phyloP scores from a whole-genome alignment of 768 basidiomycete species.

The Neoboletus brunneissimus region DNA sequence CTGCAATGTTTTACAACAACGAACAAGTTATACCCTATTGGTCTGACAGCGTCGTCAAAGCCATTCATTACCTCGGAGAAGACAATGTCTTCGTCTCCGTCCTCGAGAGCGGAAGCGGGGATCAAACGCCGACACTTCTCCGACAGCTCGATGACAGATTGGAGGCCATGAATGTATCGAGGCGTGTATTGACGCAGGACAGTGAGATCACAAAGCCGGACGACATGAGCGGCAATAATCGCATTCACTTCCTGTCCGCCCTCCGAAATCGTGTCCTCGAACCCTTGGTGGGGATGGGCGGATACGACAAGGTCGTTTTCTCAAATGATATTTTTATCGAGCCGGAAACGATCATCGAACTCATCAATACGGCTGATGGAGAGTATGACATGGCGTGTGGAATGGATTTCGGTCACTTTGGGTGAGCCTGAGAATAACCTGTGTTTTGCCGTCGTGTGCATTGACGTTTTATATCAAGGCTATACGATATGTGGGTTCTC shows the following conservation, averaged over 20 bases:
- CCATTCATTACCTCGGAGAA: conserved; percentile 38
- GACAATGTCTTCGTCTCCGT: conserved; percentile 44
- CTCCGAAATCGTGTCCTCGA: conserved; percentile 43
- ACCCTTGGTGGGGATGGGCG: conserved; percentile 36
- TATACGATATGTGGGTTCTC: conserved; percentile 26
- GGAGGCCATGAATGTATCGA: conserved; percentile 11
- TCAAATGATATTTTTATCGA: conserved; percentile 43
- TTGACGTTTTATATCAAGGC: conserved; percentile 5
- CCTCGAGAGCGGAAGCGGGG: conserved; percentile 36
- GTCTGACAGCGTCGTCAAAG: conserved; percentile 34
- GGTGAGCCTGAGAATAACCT: conserved; percentile 25
- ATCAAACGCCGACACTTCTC: conserved; percentile 13
- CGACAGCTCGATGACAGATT: conserved; percentile 10
- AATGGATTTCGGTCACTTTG: conserved; percentile 37
- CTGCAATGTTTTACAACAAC: conserved; percentile 41
- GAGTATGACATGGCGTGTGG: conserved; percentile 45
- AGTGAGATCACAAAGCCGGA: conserved; percentile 9
- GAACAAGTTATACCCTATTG: conserved; percentile 39
- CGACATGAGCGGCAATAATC: background rate
- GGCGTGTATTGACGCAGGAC: conserved; percentile 17
- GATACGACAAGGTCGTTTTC: conserved; percentile 40
- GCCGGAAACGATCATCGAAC: conserved; percentile 39
- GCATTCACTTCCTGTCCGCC: conserved; percentile 14
- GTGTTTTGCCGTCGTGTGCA: background rate
- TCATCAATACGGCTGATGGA: conserved; percentile 37